Conservation (phyloP, 768 basidiomycete species). For the Saitozyma podzolica region DNA sequence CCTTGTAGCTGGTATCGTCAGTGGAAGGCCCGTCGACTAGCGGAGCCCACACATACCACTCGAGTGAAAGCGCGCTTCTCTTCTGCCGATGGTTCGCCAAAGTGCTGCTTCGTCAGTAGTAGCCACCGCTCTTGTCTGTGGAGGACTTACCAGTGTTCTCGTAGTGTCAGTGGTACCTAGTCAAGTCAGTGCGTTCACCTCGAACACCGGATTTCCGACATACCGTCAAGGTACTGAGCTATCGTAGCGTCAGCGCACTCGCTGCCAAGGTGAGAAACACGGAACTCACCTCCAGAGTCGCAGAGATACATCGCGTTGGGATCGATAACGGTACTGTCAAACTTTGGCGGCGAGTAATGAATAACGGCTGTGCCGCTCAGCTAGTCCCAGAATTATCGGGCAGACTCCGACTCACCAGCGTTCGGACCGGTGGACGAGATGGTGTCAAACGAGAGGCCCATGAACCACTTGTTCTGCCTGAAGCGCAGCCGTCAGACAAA, state of each 20-base stretch:
- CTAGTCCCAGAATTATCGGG: background rate
- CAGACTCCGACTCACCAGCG: conserved; percentile 63
- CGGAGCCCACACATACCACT: conserved; percentile 58
- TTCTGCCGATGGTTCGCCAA: conserved; percentile 76
- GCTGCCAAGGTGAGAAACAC: background rate
- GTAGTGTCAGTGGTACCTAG: conserved; percentile 87
- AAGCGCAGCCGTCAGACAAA: background rate
- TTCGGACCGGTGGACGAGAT: conserved; percentile 93
- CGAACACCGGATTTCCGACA: background rate
- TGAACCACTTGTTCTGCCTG: conserved; percentile 76
- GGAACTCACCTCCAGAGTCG: conserved; percentile 74
- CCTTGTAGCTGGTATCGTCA: conserved; percentile 43
- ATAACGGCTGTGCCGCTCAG: conserved; percentile 69
- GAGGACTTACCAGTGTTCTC: conserved; percentile 69
- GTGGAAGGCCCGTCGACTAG: background rate
- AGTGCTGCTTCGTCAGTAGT: conserved; percentile 61
- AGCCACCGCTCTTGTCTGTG: no score
- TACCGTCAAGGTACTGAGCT: conserved; percentile 80
- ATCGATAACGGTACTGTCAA: conserved; percentile 71
- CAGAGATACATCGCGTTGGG: conserved; percentile 66
- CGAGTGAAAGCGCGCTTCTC: conserved; percentile 87
- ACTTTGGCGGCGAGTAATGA: conserved; percentile 80
- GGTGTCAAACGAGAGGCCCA: conserved; percentile 84
- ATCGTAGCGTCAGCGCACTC: conserved; percentile 6
- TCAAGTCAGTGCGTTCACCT: conserved; percentile 11